phyloP scores from a whole-genome alignment of 176 grass and related monocot genomes.

The Oryza rufipogon region DNA sequence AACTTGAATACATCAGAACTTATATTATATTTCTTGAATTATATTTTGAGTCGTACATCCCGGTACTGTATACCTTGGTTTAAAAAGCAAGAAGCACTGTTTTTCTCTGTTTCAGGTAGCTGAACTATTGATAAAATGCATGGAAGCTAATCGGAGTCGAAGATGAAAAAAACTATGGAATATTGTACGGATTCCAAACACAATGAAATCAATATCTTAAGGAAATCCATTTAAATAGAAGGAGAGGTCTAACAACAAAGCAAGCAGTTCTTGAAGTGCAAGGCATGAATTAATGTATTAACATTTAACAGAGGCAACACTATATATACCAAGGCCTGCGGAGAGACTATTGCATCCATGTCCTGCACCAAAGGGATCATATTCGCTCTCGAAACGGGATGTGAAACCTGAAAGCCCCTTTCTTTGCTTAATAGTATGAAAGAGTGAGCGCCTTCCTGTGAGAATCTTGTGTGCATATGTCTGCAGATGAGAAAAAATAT shows the following conservation, averaged over 20 bases:
- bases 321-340: constrained; percentile 68
- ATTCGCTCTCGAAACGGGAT: constrained; percentile 75
- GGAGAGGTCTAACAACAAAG: background rate
- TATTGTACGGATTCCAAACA: background rate
- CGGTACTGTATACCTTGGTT: background rate
- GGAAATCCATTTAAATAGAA: background rate
- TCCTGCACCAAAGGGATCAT: constrained; percentile 74
- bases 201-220: background rate
- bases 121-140: background rate
- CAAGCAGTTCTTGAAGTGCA: background rate
- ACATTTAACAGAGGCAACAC: background rate
- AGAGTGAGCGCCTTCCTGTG: constrained; percentile 63
- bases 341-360: constrained; percentile 90
- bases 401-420: constrained; percentile 73
- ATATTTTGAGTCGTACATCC: background rate
- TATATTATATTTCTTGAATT: constrained; percentile 2
- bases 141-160: background rate
- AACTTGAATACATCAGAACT: background rate
- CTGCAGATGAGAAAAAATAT: constrained; percentile 45
- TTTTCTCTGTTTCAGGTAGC: background rate
- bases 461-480: constrained; percentile 89
- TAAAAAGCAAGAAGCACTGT: constrained; percentile 3
- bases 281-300: background rate
- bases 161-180: constrained; percentile 10
- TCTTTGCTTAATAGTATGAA: constrained; percentile 73